A percentile compares a stretch with the other conserved stretches of the same genome.
Evolutionary conservation across 2,329 filamentous ascomycete species (phyloP).

Genomic region (Fusarium avenaceum): DNA sequence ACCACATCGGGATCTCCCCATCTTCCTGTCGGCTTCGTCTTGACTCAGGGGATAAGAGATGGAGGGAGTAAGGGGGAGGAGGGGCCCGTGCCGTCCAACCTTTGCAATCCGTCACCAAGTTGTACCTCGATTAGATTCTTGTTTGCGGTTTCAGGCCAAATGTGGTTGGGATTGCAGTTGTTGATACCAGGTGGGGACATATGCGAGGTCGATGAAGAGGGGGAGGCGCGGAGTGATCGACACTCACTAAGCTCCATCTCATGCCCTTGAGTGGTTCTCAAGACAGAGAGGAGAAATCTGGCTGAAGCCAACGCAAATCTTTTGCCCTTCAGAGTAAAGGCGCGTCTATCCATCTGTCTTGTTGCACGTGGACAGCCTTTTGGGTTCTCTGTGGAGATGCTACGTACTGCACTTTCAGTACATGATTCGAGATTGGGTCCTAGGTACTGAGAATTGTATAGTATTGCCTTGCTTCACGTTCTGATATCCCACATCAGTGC

Average conservation of each 20-base stretch:
- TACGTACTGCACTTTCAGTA: constrained; percentile 16
- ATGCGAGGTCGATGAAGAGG: constrained; percentile 8
- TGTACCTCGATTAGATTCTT: constrained; percentile 25
- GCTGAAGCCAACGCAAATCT: constrained; percentile 25
- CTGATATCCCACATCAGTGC: neutral
- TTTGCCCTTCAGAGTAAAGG: constrained; percentile 28
- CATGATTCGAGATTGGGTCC: constrained; percentile 9
- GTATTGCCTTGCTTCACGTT: constrained; percentile 6
- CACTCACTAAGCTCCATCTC: constrained; percentile 36
- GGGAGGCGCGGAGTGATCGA: constrained; percentile 37
- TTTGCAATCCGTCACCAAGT: constrained; percentile 5
- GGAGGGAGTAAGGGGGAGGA: constrained; percentile 11
- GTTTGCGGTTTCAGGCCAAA: constrained; percentile 1
- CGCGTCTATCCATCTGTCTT: constrained; percentile 20
- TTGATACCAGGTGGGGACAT: constrained; percentile 19
- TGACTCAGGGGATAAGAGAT: constrained; percentile 32
- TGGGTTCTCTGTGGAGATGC: constrained; percentile 30
- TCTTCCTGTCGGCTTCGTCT: constrained; percentile 15
- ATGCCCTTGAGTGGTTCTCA: constrained; percentile 29
- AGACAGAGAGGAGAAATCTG: constrained; percentile 15
- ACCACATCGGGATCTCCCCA: constrained; percentile 25
- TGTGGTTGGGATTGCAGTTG: constrained; percentile 18
- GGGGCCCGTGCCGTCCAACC: constrained; percentile 26
- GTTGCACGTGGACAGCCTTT: constrained; percentile 33
- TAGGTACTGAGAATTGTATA: neutral